A percentile compares a stretch with the other conserved stretches of the same genome.
Conservation (phyloP, 148 eudicot genomes). For the Diospyros lotus region DNA sequence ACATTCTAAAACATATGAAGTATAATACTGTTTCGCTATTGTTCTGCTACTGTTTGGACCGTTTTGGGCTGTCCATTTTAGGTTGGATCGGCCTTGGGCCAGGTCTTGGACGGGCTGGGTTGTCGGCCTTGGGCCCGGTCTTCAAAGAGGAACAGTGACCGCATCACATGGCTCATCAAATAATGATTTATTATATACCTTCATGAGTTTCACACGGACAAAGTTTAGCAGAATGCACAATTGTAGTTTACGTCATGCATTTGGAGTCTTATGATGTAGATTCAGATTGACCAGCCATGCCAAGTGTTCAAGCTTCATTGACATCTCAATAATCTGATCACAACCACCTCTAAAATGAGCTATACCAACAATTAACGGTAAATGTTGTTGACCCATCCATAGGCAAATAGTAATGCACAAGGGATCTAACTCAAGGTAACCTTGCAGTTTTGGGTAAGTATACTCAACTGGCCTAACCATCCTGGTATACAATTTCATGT, state of each 20-base stretch:
- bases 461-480: not conserved
- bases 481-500: not conserved
- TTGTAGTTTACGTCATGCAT: not conserved
- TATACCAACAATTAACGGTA: not conserved
- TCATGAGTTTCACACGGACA: not conserved
- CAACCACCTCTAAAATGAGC: not conserved
- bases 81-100: too few relatives aligned
- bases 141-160: too few relatives aligned
- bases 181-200: not conserved
- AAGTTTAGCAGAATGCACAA: not conserved
- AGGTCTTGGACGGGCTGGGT: too few relatives aligned
- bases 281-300: not conserved
- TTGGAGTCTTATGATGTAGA: not conserved
- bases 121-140: too few relatives aligned
- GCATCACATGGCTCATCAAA: too few relatives aligned
- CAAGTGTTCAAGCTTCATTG: too few relatives aligned
- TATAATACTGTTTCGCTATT: too few relatives aligned
- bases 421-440: not conserved
- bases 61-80: too few relatives aligned
- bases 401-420: not conserved
- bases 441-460: not conserved
- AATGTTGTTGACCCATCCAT: not conserved
- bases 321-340: too few relatives aligned
- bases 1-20: too few relatives aligned
- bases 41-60: too few relatives aligned